Conservation (phyloP, 2,329 filamentous ascomycete species). For the Nothopassalora personata region DNA sequence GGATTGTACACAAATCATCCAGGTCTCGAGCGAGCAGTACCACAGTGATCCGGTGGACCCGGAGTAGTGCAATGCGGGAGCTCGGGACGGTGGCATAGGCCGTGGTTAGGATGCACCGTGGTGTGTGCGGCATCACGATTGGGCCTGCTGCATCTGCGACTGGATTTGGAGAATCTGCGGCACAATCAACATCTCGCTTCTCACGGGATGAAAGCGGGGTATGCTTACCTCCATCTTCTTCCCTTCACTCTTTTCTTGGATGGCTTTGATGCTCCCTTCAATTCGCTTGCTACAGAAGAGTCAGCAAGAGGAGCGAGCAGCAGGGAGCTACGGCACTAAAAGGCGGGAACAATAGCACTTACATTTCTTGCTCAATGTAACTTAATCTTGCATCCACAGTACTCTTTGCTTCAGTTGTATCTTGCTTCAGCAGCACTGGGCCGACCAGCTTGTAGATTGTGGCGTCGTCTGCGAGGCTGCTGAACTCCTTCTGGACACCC, state of each 20-base stretch:
- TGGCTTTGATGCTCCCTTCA: conserved; percentile 59
- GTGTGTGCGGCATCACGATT: background rate
- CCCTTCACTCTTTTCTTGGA: conserved; percentile 60
- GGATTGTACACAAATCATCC: too few relatives aligned
- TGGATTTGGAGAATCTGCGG: conserved; percentile 43
- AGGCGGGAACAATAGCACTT: conserved; percentile 31
- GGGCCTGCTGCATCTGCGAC: conserved; percentile 34
- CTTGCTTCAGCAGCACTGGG: conserved; percentile 89
- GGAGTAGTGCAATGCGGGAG: background rate
- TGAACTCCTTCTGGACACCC: conserved; percentile 85
- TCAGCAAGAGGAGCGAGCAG: background rate
- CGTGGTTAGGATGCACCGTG: background rate
- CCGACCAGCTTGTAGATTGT: conserved; percentile 95
- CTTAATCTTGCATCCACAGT: conserved; percentile 86
- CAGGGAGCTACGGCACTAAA: background rate
- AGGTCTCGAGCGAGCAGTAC: too few relatives aligned
- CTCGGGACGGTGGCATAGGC: background rate
- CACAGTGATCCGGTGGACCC: background rate
- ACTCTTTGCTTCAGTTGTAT: conserved; percentile 81
- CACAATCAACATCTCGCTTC: conserved; percentile 3
- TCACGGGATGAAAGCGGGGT: background rate
- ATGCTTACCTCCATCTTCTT: conserved; percentile 57
- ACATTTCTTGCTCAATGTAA: conserved; percentile 94
- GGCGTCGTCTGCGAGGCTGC: conserved; percentile 69
- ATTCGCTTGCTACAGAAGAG: conserved; percentile 53